Evolutionary conservation across 2,329 filamentous ascomycete genomes (phyloP), one percentile per base, ranked within the genome.

Genomic region (Polychaeton citri): DNA sequence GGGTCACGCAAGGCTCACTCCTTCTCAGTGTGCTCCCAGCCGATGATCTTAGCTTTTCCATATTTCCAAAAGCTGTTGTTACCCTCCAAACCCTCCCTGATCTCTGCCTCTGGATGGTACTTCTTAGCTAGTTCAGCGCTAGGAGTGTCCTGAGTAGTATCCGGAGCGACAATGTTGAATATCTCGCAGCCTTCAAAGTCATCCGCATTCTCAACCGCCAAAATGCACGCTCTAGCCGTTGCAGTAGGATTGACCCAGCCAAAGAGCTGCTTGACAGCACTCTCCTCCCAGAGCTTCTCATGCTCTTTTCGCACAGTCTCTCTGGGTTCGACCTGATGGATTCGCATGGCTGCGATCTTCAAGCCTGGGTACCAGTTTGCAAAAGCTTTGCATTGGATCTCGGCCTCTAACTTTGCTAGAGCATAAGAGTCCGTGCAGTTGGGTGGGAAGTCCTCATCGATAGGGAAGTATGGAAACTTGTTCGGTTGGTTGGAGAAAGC

Each of bases 331-430:
- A 61, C 59, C 33, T 60, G 53, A 33, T 61, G 57, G 36, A 60
- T 59, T 13, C 57, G 54, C 37, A 61, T 40, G 38, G 57, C 57
- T 1, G 57, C 56, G 19, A 60, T 53, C 36, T 54, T 59, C 43
- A 54, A 57, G 2, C 55, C 58, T 0, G 56, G 59, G 34, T 53
- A 60, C 57, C 58, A 60, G 20, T 54, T 41, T 2, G 46, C 50
- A 21, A 61, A 59, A 0, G 52, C 43, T n/a, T 37, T 40, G 5
- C 52, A 57, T 39, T 60, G 54, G 4, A 46, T 37, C 40, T 60
- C 58, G 3, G 56, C 47, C 40, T 60, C 55, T 6, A 51, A 40
- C 38, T 61, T 61, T n/a, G 54, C 55, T 2, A 60, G 46, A 4
- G 55, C 55, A 34, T 60, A 60, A 0, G 53, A 36, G 36, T 60